A percentile compares a stretch with the other conserved stretches of the same genome.
Conservation (phyloP, 2,329 filamentous ascomycete genomes). For the Colletotrichum sp. region DNA sequence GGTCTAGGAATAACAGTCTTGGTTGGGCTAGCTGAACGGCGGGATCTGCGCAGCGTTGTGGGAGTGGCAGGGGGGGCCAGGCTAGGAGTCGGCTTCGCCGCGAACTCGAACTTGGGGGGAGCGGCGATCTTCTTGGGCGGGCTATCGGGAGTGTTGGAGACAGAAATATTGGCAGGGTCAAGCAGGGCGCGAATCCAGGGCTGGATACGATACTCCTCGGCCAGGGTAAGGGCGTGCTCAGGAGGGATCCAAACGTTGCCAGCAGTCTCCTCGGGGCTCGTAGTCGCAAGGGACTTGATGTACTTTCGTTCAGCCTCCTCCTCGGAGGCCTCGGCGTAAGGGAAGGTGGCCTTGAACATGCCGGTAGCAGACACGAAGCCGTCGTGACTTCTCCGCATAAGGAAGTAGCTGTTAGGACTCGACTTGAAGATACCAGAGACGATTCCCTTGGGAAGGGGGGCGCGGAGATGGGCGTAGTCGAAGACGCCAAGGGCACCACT, state of each 20-base stretch:
- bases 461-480: constrained; percentile 94
- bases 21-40: constrained; percentile 62
- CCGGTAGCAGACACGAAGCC: constrained; percentile 85
- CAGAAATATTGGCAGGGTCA: constrained; percentile 78
- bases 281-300: constrained; percentile 81
- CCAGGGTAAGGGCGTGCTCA: constrained; percentile 77
- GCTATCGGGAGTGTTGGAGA: constrained; percentile 62
- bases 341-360: constrained; percentile 92
- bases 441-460: constrained; percentile 89
- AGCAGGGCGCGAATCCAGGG: constrained; percentile 93
- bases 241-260: constrained; percentile 97
- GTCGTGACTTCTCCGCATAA: constrained; percentile 90
- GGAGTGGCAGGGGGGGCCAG: constrained; percentile 54
- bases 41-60: constrained; percentile 49
- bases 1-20: constrained; percentile 41
- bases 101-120: constrained; percentile 78
- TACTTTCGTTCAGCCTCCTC: constrained; percentile 80
- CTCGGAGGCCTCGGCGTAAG: constrained; percentile 73
- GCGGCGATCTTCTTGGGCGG: constrained; percentile 78
- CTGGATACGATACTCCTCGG: constrained; percentile 84
- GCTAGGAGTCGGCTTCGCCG: constrained; percentile 45
- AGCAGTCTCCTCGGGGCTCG: constrained; percentile 89
- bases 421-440: constrained; percentile 91
- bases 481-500: constrained; percentile 79
- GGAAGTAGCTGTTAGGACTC: constrained; percentile 90